Base-by-base conservation (phyloP, 2,329 filamentous ascomycete genomes). In the Rhynchosporium graminicola region DNA sequence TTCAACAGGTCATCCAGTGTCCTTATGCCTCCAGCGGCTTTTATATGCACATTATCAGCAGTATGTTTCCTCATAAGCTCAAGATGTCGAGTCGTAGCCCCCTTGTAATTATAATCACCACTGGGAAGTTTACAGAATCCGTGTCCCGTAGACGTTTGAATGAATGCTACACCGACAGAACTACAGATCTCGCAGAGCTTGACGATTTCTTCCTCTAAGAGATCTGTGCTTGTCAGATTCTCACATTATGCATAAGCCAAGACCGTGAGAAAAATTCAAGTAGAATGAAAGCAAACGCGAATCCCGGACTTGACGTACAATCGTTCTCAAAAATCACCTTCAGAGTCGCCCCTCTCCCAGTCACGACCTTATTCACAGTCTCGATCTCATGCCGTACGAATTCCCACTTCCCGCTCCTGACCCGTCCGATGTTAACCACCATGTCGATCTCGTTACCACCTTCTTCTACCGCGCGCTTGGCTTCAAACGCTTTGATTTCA, bases 261-360 rank as follows among this genome's bases (percentile, higher is more conserved):
- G 9, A 63, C 20, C 36, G 20, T 15, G 6, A 31, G 13, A 13
- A 13, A 59, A 38, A 45, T 4, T 12, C 42, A 33, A n/a, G n/a
- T 31, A 52, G 7, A 36, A 38, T 28, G 50, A 46, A 43, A 13
- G n/a, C 40, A 36, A 12, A 52, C 13, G 43, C 9, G 20, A 15
- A 12, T 6, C 6, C 46, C 20, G 20, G 46, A 26, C 2, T 28
- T 20, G 10, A 64, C 67, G 55, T 15, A 70, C 62, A 87, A 68
- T 85, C 83, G 66, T 84, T 87, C 67, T 87, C 83, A 60, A 87
- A 86, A 55, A 87, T 87, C 57, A 87, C 83, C 69, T 87, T 87
- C 6, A 87, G 75, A 0, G 78, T 75, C 0, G 78, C 81, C 0
- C 78, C 79, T 6, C 74, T 61, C n/a, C 71, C 68, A 0, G 70